These are phyloP conservation scores for Aspergillus sclerotioniger DNA, from an alignment of 495 filamentous ascomycete species.

Conservation along the genomic window DNA sequence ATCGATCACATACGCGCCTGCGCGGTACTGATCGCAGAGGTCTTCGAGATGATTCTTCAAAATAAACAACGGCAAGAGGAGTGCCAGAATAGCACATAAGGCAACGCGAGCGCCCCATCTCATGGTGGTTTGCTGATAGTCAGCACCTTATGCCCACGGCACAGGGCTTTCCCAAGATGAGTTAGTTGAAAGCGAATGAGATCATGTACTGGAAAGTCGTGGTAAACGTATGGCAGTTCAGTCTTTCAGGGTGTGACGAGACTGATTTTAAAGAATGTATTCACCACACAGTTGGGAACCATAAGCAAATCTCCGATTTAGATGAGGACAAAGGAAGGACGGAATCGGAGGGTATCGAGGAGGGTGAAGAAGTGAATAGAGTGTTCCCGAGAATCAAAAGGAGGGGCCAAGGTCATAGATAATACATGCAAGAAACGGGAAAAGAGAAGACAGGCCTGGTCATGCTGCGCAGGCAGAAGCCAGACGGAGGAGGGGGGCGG, in stretches of 20 bases:
- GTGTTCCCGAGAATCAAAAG: no score
- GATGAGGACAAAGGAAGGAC: not conserved
- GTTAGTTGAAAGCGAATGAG: not conserved
- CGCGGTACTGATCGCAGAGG: conserved; percentile 44
- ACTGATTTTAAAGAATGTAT: no score
- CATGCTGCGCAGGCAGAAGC: no score
- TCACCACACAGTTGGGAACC: no score
- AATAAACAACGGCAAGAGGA: conserved; percentile 36
- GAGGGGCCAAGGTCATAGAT: no score
- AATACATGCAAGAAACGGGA: no score
- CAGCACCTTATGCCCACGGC: not conserved
- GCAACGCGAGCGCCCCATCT: conserved; percentile 37
- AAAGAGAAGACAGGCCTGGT: no score
- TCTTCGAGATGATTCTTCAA: conserved; percentile 39
- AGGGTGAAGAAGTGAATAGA: no score
- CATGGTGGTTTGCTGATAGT: conserved; percentile 29
- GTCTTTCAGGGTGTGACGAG: no score
- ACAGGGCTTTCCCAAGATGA: not conserved
- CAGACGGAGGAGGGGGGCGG: no score
- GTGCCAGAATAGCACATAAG: conserved; percentile 28
- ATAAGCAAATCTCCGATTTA: not conserved
- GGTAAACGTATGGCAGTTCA: not conserved
- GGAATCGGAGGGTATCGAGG: not conserved
- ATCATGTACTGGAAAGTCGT: not conserved
- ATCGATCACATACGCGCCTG: conserved; percentile 40